These are phyloP conservation scores for Glarea lozoyensis DNA, from an alignment of 495 filamentous ascomycete genomes.

Conservation along the genomic window DNA sequence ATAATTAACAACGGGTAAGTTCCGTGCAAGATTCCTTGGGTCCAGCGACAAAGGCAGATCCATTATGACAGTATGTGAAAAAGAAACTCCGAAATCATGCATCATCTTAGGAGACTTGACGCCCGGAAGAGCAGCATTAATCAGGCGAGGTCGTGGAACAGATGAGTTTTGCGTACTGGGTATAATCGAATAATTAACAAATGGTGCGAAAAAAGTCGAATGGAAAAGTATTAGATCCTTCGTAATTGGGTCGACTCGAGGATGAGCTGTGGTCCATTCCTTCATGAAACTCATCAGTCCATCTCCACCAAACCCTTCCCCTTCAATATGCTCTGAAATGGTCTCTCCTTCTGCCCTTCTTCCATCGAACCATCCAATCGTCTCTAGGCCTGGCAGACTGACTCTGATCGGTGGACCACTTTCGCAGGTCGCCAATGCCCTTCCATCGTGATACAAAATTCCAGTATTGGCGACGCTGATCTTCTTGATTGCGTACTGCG, in stretches of 20 bases:
- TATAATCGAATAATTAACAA: conserved; percentile 56
- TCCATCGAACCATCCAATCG: conserved; percentile 60
- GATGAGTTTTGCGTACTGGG: conserved; percentile 21
- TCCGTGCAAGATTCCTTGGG: conserved; percentile 43
- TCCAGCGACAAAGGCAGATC: conserved; percentile 57
- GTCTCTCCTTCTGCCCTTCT: conserved; percentile 37
- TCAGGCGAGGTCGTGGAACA: conserved; percentile 16
- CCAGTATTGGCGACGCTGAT: conserved; percentile 49
- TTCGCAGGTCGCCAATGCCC: conserved; percentile 57
- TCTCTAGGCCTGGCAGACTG: conserved; percentile 48
- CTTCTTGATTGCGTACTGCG: neutral
- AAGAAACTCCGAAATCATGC: conserved; percentile 62
- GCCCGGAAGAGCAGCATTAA: conserved; percentile 44
- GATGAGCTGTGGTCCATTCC: conserved; percentile 64
- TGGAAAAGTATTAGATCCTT: conserved; percentile 57
- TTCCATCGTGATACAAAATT: conserved; percentile 53
- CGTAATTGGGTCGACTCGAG: conserved; percentile 49
- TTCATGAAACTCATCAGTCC: conserved; percentile 46
- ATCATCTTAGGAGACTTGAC: conserved; percentile 56
- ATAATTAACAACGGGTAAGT: conserved; percentile 45
- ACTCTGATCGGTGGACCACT: conserved; percentile 58
- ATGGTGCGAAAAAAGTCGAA: conserved; percentile 48
- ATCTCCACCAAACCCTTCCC: conserved; percentile 36
- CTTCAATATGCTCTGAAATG: conserved; percentile 9
- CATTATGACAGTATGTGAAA: conserved; percentile 50